Evolutionary conservation across 306 rosid genomes (phyloP), one percentile per base, ranked within the genome.

Genomic region (Spatholobus suberectus): DNA sequence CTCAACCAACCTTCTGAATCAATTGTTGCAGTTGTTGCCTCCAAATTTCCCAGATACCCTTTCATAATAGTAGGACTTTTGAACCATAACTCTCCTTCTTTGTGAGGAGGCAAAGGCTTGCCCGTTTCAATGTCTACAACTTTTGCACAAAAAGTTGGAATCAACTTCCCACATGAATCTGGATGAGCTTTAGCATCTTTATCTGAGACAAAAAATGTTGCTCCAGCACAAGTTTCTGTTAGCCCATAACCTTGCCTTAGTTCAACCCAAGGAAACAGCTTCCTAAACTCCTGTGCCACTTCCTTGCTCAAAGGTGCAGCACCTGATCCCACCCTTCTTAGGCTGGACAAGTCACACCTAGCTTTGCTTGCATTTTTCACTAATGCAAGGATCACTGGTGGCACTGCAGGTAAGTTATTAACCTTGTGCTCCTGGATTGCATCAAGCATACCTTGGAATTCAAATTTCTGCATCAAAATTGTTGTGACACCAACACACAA

Each of bases 281-380:
- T 80, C 15, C 94, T 87, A n/a, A 95, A 95, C 73, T 81, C 94
- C 8, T 37, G 85, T 8, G 86, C 65, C 65, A 91, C 73, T 32
- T 95, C 95, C 67, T 90, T 93, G 49, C 97, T 89, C 88, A 95
- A 71, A 55, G 97, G 97, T 62, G 98, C 98, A 52, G 98, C 98
- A 29, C 98, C 97, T 24, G 97, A 75, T 5, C 97, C 88, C 23
- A 87, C 81, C 58, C 85, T 92, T 82, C 90, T 90, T 17, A 95
- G 74, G 76, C 90, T 89, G 4, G 94, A 87, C 65, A 93, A 76
- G 73, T 91, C 93, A 24, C 73, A 46, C 6, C 85, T 81, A 17
- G 74, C 67, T 80, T 86, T 75, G 34, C 81, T 75, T 63, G 92
- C 86, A 49, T 83, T 2, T 87, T 93, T 95, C 6, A 91, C 97